phyloP scores from a whole-genome alignment of 441 rosid genomes.

The Metrosideros polymorpha region DNA sequence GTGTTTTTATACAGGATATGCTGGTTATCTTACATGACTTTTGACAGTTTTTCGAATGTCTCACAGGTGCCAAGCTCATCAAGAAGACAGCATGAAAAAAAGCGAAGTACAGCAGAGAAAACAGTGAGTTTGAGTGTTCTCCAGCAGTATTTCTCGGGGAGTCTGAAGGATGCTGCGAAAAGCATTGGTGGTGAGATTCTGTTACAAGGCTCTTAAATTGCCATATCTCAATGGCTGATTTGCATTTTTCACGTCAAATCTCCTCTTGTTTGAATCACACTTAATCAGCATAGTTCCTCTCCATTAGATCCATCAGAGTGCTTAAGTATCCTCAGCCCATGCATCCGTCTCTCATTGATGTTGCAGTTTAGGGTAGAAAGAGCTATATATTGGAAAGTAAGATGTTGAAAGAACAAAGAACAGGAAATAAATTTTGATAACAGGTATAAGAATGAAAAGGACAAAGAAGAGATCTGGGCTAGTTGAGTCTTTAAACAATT shows the following conservation, averaged over 20 bases:
- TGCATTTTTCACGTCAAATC: not conserved
- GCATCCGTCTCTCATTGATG: not conserved
- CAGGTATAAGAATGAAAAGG: not conserved
- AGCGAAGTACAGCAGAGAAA: conserved; percentile 71
- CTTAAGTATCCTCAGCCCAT: not conserved
- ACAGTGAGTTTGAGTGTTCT: conserved; percentile 82
- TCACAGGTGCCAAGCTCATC: conserved; percentile 27
- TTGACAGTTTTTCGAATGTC: not conserved
- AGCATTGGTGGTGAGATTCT: conserved; percentile 76
- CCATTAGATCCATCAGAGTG: not conserved
- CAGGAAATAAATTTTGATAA: not conserved
- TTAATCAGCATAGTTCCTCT: not conserved
- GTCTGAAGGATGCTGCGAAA: conserved; percentile 96
- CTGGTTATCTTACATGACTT: not conserved
- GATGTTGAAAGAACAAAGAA: not conserved
- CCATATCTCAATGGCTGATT: not conserved
- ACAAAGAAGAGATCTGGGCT: not conserved
- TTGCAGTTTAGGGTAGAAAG: not conserved
- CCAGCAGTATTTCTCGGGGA: conserved; percentile 86
- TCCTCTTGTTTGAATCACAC: not conserved
- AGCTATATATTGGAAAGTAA: not conserved
- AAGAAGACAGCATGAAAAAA: conserved; percentile 47
- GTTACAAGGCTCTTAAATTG: not conserved
- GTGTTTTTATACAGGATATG: not conserved
- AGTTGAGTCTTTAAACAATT: not conserved